Conservation (phyloP, 1,284 basidiomycete genomes). For the Pseudozyma thailandica region DNA sequence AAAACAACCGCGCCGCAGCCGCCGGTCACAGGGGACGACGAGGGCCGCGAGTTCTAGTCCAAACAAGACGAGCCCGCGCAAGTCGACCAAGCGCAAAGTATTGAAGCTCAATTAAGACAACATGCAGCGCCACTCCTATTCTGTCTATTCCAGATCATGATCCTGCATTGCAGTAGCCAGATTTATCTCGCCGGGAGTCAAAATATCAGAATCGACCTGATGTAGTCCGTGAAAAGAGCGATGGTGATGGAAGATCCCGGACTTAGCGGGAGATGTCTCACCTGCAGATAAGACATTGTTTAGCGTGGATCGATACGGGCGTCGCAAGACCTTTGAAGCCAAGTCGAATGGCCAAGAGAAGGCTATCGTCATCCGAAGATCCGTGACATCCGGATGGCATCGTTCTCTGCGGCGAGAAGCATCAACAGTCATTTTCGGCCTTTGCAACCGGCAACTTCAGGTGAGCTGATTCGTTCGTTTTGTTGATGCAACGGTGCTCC, state of each 20-base stretch:
- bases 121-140: neutral
- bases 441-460: neutral
- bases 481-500: neutral
- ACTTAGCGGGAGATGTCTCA: no score
- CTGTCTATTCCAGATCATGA: no score
- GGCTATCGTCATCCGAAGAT: no score
- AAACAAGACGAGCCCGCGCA: constrained; percentile 24
- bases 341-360: no score
- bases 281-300: no score
- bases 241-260: no score
- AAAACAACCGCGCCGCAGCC: constrained; percentile 32
- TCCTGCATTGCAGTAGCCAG: no score
- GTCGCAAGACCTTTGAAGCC: no score
- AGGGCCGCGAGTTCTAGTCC: constrained; percentile 16
- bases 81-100: constrained; percentile 32
- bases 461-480: neutral
- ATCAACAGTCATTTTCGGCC: neutral
- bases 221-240: no score
- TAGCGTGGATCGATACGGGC: no score
- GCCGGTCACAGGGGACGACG: constrained; percentile 24
- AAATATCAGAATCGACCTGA: no score
- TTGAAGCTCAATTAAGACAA: constrained; percentile 44
- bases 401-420: neutral
- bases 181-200: no score
- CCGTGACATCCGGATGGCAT: neutral